Evolutionary conservation across 371 early-diverging fungal genomes (phyloP), one percentile per base, ranked within the genome.

Genomic region (Entomophthora muscae): DNA sequence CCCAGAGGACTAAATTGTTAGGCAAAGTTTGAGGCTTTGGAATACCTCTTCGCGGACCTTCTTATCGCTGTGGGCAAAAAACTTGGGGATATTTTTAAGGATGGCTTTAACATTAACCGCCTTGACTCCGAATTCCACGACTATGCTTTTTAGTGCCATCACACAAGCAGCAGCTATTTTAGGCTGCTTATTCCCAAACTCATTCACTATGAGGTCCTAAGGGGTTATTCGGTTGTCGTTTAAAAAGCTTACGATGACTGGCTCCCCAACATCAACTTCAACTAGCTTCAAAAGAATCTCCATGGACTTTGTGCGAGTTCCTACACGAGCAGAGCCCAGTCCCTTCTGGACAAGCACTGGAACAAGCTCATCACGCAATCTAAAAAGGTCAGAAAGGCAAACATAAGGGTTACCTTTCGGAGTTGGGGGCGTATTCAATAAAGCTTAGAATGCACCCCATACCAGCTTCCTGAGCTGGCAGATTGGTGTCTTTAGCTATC

Each of bases 1-100:
- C n/a, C 73, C 74, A 30, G 73, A 75, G n/a, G 80, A 76, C 83
- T 84, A 64, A 27, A 42, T 22, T 31, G 26, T 32, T 2, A 65
- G 7, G 22, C 56, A 63, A 24, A 32, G 23, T 26, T 63, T 71
- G 1, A 73, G 60, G 0, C 70, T 64, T 56, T 74, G 66, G 58
- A 75, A 73, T 56, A 85, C 89, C 76, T 97, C 98, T 21, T 83
- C 82, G 61, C 98, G 80, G 23, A 98, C 97, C 58, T 78, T 83
- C 65, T 89, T 91, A 71, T 98, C 98, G 17, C 85, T 81, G 68
- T 97, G 95, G 30, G 85, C 88, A 74, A 97, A 95, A 12, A 95
- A 75, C 66, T 89, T 86, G 1, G 88, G 77, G n/a, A 98, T 67
- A 12, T 76, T 72, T 71, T 96, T 96, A 52, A 91, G 65, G 17